Evolutionary conservation across 139 green algal genomes (phyloP).

Genomic region (Pleodorina starrii): DNA sequence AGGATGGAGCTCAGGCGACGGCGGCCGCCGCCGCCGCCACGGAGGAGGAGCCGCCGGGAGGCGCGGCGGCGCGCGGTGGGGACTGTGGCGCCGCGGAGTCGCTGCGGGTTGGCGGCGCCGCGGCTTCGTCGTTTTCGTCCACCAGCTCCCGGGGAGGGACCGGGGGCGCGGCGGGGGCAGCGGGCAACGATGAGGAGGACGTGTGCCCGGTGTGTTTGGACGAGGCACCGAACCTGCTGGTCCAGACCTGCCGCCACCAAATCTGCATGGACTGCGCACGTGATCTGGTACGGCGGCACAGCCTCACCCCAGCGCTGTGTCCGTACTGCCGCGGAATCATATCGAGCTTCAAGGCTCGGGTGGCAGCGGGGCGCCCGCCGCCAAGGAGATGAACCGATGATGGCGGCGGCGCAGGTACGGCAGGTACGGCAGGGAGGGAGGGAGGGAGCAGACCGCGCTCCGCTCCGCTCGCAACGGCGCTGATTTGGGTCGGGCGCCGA

Average conservation of each 20-base stretch:
- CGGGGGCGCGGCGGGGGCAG: neutral
- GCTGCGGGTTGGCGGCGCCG: neutral
- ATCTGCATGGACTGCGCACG: slow-evolving; percentile 56
- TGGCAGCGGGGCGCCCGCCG: no score
- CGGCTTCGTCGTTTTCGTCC: neutral
- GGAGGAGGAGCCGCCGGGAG: no score
- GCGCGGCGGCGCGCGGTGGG: no score
- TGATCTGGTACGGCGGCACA: slow-evolving; percentile 56
- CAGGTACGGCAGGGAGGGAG: no score
- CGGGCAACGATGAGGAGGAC: slow-evolving; percentile 46
- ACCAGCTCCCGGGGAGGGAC: neutral
- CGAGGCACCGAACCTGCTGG: slow-evolving; percentile 50
- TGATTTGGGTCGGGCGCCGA: no score
- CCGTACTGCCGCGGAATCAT: slow-evolving; percentile 63
- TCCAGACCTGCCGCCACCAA: slow-evolving; percentile 46
- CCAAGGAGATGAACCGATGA: no score
- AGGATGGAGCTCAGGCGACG: no score
- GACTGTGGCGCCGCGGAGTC: no score
- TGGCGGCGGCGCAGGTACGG: no score
- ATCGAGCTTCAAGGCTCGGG: slow-evolving; percentile 30
- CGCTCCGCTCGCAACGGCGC: no score
- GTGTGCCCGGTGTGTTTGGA: slow-evolving; percentile 63
- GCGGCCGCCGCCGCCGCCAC: no score
- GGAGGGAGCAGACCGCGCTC: no score
- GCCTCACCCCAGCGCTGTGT: slow-evolving; percentile 62